A percentile compares a stretch with the other conserved stretches of the same genome.
phyloP scores from a whole-genome alignment of 306 rosid genomes.

The Corylus avellana region DNA sequence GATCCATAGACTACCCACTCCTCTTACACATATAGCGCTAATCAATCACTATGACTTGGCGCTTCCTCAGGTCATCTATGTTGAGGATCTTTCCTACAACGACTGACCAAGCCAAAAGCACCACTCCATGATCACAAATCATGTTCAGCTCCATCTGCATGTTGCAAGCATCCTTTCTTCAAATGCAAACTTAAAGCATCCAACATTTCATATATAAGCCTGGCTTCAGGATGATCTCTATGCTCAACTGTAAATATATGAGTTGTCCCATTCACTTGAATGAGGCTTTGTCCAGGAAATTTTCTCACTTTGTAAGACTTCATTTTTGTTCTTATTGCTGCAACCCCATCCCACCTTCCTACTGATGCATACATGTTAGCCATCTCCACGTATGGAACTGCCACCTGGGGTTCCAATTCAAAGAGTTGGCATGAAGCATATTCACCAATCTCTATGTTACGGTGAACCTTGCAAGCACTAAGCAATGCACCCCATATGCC shows the following conservation, averaged over 20 bases:
- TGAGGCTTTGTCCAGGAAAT: constrained; percentile 60
- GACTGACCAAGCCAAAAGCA: too few species aligned
- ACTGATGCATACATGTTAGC: constrained; percentile 66
- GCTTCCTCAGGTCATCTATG: too few species aligned
- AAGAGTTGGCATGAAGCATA: constrained; percentile 41
- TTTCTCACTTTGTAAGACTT: constrained; percentile 51
- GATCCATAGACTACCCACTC: too few species aligned
- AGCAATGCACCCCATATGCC: constrained; percentile 74
- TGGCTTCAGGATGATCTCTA: constrained; percentile 53
- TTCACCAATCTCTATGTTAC: constrained; percentile 45
- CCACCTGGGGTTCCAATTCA: constrained; percentile 50
- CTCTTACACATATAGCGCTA: too few species aligned
- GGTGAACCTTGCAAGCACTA: constrained; percentile 66
- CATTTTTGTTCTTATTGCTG: constrained; percentile 57
- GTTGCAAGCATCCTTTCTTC: constrained; percentile 22
- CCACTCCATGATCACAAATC: constrained; percentile 2
- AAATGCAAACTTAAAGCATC: constrained; percentile 42
- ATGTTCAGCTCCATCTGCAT: constrained; percentile 21
- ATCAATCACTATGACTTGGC: too few species aligned
- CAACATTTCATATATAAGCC: constrained; percentile 44
- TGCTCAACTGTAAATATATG: constrained; percentile 56
- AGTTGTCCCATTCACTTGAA: constrained; percentile 52
- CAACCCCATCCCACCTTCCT: constrained; percentile 68
- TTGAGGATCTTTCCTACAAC: too few species aligned
- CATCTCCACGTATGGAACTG: constrained; percentile 63